phyloP scores from a whole-genome alignment of 2,329 filamentous ascomycete species.

The Cladophialophora exuberans region DNA sequence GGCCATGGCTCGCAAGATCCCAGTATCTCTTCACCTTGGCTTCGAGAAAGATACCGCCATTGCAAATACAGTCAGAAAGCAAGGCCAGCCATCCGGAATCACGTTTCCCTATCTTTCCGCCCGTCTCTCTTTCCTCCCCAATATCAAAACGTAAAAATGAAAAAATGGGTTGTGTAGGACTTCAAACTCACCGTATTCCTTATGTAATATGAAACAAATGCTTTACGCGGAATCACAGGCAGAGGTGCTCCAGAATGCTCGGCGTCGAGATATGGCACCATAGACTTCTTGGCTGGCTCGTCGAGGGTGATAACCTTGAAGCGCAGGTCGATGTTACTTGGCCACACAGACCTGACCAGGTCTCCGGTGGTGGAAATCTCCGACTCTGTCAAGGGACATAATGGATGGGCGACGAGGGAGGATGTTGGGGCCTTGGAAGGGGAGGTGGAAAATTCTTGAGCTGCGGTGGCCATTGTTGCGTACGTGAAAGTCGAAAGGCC shows the following conservation, averaged over 20 bases:
- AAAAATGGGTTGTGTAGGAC: neutral
- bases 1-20: no score
- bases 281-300: slow-evolving; percentile 64
- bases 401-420: slow-evolving; percentile 33
- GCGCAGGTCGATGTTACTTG: slow-evolving; percentile 39
- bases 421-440: slow-evolving; percentile 26
- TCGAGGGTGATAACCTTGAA: slow-evolving; percentile 71
- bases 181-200: slow-evolving; percentile 53
- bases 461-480: slow-evolving; percentile 25
- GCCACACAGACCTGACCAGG: slow-evolving; percentile 35
- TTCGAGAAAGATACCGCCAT: no score
- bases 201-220: slow-evolving; percentile 55
- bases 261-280: slow-evolving; percentile 64
- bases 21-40: no score
- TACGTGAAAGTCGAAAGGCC: neutral
- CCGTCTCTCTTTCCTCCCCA: no score
- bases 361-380: slow-evolving; percentile 36
- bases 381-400: slow-evolving; percentile 35
- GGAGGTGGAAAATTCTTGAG: slow-evolving; percentile 26
- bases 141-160: no score
- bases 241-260: slow-evolving; percentile 58
- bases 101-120: no score
- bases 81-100: no score
- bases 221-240: slow-evolving; percentile 56
- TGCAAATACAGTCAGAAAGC: no score